Percentiles rank a stretch among this genome's conserved stretches.
Conservation (phyloP, 495 filamentous ascomycete species). For the Hypoxylon rickii region DNA sequence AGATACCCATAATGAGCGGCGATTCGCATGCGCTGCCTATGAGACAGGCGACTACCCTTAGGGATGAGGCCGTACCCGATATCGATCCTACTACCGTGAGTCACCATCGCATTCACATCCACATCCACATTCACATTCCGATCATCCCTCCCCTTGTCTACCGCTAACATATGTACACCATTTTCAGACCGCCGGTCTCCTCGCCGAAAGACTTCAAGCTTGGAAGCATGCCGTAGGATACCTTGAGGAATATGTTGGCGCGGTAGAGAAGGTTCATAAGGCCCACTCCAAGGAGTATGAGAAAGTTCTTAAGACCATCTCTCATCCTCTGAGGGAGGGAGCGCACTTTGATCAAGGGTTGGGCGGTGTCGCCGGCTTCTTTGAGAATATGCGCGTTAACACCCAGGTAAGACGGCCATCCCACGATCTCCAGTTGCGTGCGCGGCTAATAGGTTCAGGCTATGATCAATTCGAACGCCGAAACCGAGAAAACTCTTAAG, state of each 20-base stretch:
- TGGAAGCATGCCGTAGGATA: conserved; percentile 95
- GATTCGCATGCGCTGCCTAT: conserved; percentile 55
- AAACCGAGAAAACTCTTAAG: conserved; percentile 87
- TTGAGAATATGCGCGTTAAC: conserved; percentile 90
- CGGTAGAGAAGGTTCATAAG: conserved; percentile 82
- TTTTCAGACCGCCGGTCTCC: conserved; percentile 69
- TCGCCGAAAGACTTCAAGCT: conserved; percentile 83
- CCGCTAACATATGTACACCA: conserved; percentile 14
- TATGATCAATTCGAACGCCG: conserved; percentile 81
- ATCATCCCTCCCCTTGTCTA: conserved; percentile 6
- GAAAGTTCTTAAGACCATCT: conserved; percentile 90
- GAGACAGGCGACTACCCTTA: conserved; percentile 59
- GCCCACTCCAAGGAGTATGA: conserved; percentile 92
- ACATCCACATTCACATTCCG: too few species aligned
- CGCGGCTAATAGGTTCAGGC: conserved; percentile 56
- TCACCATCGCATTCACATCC: conserved; percentile 10
- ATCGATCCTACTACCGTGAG: conserved; percentile 77
- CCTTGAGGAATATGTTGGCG: conserved; percentile 83
- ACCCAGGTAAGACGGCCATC: conserved; percentile 65
- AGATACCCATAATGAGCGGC: conserved; percentile 34
- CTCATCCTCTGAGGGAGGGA: conserved; percentile 80
- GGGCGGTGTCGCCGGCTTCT: conserved; percentile 83
- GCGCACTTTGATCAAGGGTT: conserved; percentile 88
- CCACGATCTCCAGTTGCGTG: too few species aligned
- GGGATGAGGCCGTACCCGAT: conserved; percentile 69